These are phyloP conservation scores for Podospora pseudopauciseta DNA, from an alignment of 495 filamentous ascomycete genomes.

Conservation along the genomic window DNA sequence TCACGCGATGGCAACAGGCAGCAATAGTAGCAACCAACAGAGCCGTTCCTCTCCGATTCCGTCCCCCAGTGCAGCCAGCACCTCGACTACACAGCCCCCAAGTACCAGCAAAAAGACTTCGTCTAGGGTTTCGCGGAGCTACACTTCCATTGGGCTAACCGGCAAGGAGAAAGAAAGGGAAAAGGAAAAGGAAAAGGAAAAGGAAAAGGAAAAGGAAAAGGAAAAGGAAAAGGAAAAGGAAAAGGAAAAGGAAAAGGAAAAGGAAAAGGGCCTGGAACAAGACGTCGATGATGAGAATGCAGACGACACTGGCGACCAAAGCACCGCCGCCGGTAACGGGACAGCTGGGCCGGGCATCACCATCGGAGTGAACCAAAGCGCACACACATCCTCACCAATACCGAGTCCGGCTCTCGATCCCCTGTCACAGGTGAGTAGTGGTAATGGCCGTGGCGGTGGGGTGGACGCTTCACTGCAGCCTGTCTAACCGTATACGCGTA, in stretches of 20 bases:
- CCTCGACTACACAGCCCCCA: constrained; percentile 8
- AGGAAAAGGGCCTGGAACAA: constrained; percentile 11
- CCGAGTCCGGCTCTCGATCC: constrained; percentile 41
- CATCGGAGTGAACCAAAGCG: constrained; percentile 5
- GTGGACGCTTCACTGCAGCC: not conserved
- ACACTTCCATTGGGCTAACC: constrained; percentile 9
- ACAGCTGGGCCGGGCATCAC: constrained; percentile 10
- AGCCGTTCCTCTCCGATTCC: constrained; percentile 7
- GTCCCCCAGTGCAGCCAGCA: constrained; percentile 12
- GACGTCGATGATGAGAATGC: constrained; percentile 23
- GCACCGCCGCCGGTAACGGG: constrained; percentile 12
- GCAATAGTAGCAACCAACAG: constrained; percentile 13
- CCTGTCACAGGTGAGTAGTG: constrained; percentile 41
- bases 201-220: no score
- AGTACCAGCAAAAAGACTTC: constrained; percentile 5
- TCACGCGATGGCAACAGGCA: constrained; percentile 20
- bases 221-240: constrained; percentile 19
- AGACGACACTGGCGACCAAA: constrained; percentile 11
- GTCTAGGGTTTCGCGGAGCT: constrained; percentile 21
- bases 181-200: constrained; percentile 13
- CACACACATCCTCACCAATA: constrained; percentile 6
- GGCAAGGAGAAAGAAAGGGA: constrained; percentile 19
- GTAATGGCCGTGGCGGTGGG: constrained; percentile 12
- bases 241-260: constrained; percentile 14
- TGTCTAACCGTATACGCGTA: not conserved